Conservation (phyloP, 2,329 filamentous ascomycete genomes). For the Fusarium buharicum region DNA sequence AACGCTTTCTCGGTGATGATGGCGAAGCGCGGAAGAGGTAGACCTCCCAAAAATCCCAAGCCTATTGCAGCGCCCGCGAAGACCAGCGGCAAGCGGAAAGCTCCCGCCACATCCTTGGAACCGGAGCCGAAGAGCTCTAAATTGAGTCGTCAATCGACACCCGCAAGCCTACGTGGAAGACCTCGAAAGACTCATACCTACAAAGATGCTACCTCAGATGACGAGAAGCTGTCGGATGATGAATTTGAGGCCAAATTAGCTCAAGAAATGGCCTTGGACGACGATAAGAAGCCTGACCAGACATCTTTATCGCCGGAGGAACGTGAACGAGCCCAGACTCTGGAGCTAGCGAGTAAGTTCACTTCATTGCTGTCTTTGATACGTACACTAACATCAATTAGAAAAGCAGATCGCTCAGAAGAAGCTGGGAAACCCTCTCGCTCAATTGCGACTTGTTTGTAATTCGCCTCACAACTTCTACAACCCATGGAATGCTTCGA, state of each 20-base stretch:
- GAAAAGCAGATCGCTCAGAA: constrained; percentile 89
- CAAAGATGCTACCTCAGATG: constrained; percentile 66
- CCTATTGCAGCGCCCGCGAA: constrained; percentile 34
- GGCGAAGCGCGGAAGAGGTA: constrained; percentile 52
- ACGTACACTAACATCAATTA: constrained; percentile 49
- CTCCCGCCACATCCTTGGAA: constrained; percentile 45
- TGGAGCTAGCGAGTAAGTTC: constrained; percentile 79
- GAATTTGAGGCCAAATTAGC: constrained; percentile 85
- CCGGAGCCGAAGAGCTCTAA: constrained; percentile 74
- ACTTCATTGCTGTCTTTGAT: neutral
- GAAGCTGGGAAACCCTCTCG: constrained; percentile 91
- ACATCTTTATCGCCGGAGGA: constrained; percentile 64
- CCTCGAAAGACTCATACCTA: constrained; percentile 62
- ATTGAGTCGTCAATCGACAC: constrained; percentile 80
- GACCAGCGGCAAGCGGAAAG: constrained; percentile 49
- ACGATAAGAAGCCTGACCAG: constrained; percentile 48
- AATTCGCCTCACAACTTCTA: constrained; percentile 98
- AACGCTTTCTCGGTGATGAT: constrained; percentile 68
- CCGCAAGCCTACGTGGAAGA: constrained; percentile 65
- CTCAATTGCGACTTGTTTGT: constrained; percentile 91
- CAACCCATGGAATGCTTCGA: constrained; percentile 79
- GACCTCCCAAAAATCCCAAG: constrained; percentile 44
- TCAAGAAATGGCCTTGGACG: constrained; percentile 63
- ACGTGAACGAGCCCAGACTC: constrained; percentile 70
- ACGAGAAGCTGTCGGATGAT: constrained; percentile 77